These are phyloP conservation scores for Coemansia sp. DNA, from an alignment of 192 early-diverging fungal genomes.

Conservation along the genomic window DNA sequence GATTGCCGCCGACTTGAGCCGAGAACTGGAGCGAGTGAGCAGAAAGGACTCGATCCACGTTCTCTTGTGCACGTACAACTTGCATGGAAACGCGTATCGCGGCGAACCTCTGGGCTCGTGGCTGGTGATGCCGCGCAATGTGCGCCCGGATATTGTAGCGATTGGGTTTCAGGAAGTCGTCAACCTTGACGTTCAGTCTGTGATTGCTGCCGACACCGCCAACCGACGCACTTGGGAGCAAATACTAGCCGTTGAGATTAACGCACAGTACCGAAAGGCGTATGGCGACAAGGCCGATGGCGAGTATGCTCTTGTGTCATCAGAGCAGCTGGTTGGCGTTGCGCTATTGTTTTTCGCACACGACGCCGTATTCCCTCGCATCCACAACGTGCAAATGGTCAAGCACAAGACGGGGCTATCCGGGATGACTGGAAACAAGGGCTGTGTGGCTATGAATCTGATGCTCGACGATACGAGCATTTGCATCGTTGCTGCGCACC, in stretches of 20 bases:
- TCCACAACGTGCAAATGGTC: conserved; percentile 81
- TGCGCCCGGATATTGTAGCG: conserved; percentile 74
- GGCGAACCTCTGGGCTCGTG: conserved; percentile 59
- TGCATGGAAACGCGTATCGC: conserved; percentile 77
- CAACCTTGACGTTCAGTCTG: conserved; percentile 74
- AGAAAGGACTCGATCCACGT: conserved; percentile 58
- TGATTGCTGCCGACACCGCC: conserved; percentile 64
- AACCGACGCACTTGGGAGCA: conserved; percentile 56
- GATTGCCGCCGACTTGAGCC: conserved; percentile 27
- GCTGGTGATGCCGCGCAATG: conserved; percentile 37
- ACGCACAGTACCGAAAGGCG: conserved; percentile 25
- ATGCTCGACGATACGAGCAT: conserved; percentile 83
- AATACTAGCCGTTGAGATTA: conserved; percentile 38
- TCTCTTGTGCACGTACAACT: conserved; percentile 87
- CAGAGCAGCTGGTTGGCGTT: conserved; percentile 87
- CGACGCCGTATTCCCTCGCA: conserved; percentile 60
- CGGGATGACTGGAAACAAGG: conserved; percentile 98
- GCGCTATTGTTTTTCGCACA: conserved; percentile 88
- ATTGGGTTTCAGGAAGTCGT: conserved; percentile 98
- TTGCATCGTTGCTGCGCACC: conserved; percentile 91
- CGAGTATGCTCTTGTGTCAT: conserved; percentile 80
- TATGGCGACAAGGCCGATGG: conserved; percentile 21
- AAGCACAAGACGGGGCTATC: conserved; percentile 92
- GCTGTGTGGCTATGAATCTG: conserved; percentile 89
- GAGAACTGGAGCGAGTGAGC: conserved; percentile 33